These are phyloP conservation scores for Suhomyces bokatorum DNA, from an alignment of 1,139 yeast genomes.

Conservation along the genomic window DNA sequence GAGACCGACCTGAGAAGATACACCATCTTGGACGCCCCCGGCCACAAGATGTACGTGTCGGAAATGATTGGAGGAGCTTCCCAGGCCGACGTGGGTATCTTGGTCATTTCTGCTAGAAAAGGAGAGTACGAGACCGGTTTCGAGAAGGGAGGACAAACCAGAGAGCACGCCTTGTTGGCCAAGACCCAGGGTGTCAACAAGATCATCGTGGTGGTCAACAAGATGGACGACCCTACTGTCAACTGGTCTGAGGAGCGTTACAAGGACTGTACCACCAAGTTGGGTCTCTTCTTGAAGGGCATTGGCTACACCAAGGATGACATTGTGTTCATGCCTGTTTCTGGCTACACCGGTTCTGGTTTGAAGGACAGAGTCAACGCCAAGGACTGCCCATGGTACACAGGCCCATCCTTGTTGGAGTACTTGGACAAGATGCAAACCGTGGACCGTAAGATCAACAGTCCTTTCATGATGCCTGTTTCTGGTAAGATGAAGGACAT, in stretches of 20 bases:
- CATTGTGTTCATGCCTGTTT: conserved; percentile 91
- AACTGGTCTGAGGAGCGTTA: conserved; percentile 95
- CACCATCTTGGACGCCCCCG: conserved; percentile 98
- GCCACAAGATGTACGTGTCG: conserved; percentile 97
- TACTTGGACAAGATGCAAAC: conserved; percentile 81
- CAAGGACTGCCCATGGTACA: conserved; percentile 86
- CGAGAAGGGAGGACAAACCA: conserved; percentile 98
- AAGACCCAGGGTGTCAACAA: conserved; percentile 97
- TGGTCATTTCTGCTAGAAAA: conserved; percentile 96
- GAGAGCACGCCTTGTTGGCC: conserved; percentile 97
- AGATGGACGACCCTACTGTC: conserved; percentile 99
- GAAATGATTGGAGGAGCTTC: conserved; percentile 99
- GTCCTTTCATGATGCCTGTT: conserved; percentile 96
- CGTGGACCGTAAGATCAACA: conserved; percentile 82
- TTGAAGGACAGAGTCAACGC: conserved; percentile 79
- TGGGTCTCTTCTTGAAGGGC: conserved; percentile 76
- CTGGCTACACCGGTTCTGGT: conserved; percentile 97
- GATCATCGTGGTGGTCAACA: conserved; percentile 89
- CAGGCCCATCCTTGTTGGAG: conserved; percentile 89
- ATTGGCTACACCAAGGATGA: conserved; percentile 89
- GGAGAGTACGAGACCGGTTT: conserved; percentile 99
- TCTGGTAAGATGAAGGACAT: conserved; percentile 93
- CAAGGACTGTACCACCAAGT: conserved; percentile 88
- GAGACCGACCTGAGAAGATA: conserved; percentile 98
- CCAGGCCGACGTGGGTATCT: conserved; percentile 96